Conservation (phyloP, 371 early-diverging fungal species). For the Rhizopus arrhizus region DNA sequence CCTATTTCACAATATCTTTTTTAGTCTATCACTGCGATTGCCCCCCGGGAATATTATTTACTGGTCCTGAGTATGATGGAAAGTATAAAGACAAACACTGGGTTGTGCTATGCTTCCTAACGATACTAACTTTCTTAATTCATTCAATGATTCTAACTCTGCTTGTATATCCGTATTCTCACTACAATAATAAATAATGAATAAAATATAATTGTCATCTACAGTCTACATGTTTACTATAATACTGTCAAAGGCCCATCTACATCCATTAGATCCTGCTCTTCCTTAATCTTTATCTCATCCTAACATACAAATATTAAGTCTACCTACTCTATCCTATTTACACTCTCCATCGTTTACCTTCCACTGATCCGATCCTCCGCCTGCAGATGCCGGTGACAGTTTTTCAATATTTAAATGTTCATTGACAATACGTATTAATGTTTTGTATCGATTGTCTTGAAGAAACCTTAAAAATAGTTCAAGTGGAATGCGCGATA, state of each 20-base stretch:
- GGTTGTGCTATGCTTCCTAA: conserved; percentile 82
- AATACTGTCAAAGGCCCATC: conserved; percentile 66
- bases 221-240: conserved; percentile 40
- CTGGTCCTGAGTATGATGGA: conserved; percentile 93
- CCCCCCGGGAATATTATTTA: conserved; percentile 26
- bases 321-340: not conserved
- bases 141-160: conserved; percentile 79
- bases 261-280: conserved; percentile 10
- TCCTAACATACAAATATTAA: not conserved
- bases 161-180: conserved; percentile 73
- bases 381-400: conserved; percentile 28
- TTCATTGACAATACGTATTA: conserved; percentile 95
- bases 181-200: conserved; percentile 30
- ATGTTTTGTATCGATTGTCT: conserved; percentile 84
- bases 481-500: conserved; percentile 92
- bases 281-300: conserved; percentile 8
- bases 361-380: conserved; percentile 10
- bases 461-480: conserved; percentile 92
- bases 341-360: not conserved
- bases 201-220: not conserved
- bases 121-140: conserved; percentile 80
- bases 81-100: conserved; percentile 96
- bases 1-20: conserved; percentile 30
- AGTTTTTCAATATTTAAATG: conserved; percentile 80
- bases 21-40: not conserved